Percentiles rank a stretch among this genome's conserved stretches.
Evolutionary conservation across 2,329 filamentous ascomycete species (phyloP).

Genomic region (Pseudocercospora ulei): DNA sequence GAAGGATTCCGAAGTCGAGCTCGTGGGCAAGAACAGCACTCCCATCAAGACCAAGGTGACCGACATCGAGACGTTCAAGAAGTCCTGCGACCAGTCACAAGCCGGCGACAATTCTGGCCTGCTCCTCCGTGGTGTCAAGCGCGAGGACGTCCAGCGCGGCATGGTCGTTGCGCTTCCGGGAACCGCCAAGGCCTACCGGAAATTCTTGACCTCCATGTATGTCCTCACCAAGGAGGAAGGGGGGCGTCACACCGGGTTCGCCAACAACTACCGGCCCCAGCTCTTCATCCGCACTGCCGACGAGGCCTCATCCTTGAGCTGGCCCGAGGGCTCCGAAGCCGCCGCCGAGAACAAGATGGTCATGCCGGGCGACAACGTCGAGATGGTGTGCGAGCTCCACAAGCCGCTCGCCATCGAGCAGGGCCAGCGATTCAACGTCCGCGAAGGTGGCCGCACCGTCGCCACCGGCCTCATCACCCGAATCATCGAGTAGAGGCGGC

Average conservation of each 20-base stretch:
- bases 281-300: slow-evolving; percentile 88
- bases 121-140: slow-evolving; percentile 86
- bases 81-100: slow-evolving; percentile 91
- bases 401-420: slow-evolving; percentile 78
- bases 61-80: slow-evolving; percentile 99
- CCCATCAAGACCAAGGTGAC: slow-evolving; percentile 98
- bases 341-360: slow-evolving; percentile 61
- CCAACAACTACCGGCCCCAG: slow-evolving; percentile 92
- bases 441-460: slow-evolving; percentile 71
- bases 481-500: slow-evolving; percentile 31
- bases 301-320: slow-evolving; percentile 64
- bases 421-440: slow-evolving; percentile 95
- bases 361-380: slow-evolving; percentile 97
- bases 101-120: slow-evolving; percentile 98
- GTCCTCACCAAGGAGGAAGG: slow-evolving; percentile 96
- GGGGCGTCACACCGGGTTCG: slow-evolving; percentile 92
- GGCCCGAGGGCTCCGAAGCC: slow-evolving; percentile 75
- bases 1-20: slow-evolving; percentile 88
- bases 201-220: slow-evolving; percentile 94
- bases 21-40: slow-evolving; percentile 72
- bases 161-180: slow-evolving; percentile 88
- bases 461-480: slow-evolving; percentile 37
- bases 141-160: slow-evolving; percentile 86
- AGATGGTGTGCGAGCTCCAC: slow-evolving; percentile 85
- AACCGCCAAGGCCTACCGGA: slow-evolving; percentile 71